Evolutionary conservation across 768 basidiomycete species (phyloP).

Genomic region (Tulasnella calospora): DNA sequence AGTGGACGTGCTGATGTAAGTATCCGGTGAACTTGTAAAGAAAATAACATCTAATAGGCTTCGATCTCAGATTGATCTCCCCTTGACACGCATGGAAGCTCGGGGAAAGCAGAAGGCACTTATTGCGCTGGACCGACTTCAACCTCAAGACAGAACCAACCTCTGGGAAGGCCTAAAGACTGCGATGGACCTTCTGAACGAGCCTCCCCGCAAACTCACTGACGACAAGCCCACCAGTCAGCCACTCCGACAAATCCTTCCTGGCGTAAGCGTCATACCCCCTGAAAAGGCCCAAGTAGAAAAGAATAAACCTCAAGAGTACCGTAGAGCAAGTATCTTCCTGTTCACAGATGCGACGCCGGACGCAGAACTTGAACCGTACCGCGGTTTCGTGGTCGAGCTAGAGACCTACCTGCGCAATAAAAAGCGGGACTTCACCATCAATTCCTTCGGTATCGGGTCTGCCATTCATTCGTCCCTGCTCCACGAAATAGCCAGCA

Average conservation of each 20-base stretch:
- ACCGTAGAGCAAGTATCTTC: conserved; percentile 15
- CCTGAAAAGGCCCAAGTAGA: background rate
- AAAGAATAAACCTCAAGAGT: background rate
- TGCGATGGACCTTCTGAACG: conserved; percentile 24
- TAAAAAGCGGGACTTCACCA: conserved; percentile 10
- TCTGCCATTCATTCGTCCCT: conserved; percentile 27
- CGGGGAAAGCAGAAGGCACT: conserved; percentile 16
- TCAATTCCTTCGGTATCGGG: conserved; percentile 29
- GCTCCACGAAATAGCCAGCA: conserved; percentile 22
- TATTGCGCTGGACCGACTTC: conserved; percentile 14
- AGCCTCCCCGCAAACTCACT: background rate
- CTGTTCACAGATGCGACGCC: conserved; percentile 28
- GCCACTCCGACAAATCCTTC: background rate
- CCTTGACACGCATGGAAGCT: conserved; percentile 21
- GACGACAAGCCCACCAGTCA: background rate
- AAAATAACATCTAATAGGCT: too few relatives aligned
- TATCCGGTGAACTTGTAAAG: background rate
- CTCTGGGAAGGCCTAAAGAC: conserved; percentile 29
- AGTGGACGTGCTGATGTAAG: background rate
- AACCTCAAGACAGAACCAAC: conserved; percentile 22
- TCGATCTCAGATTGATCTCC: conserved; percentile 8
- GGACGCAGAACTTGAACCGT: conserved; percentile 19
- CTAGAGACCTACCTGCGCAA: conserved; percentile 21
- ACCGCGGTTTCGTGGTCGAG: conserved; percentile 24
- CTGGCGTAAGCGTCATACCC: background rate